These are phyloP conservation scores for Sugiyamaella xylanicola DNA, from an alignment of 1,139 yeast genomes.

Conservation along the genomic window DNA sequence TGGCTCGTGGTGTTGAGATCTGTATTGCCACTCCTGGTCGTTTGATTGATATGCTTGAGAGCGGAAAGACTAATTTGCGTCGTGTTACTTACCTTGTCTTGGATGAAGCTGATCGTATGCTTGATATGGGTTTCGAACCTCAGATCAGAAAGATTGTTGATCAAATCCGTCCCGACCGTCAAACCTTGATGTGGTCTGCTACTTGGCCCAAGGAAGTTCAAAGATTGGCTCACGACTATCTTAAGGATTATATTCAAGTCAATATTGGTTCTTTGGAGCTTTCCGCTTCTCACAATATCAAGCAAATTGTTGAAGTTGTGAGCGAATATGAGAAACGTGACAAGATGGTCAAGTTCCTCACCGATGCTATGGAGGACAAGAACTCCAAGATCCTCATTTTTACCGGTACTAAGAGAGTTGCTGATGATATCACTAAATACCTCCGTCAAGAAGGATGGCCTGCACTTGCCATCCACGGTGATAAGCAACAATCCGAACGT, in stretches of 20 bases:
- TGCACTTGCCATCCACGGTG: slow-evolving; percentile 98
- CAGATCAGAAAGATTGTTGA: slow-evolving; percentile 93
- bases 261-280: slow-evolving; percentile 94
- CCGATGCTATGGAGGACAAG: slow-evolving; percentile 75
- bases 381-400: slow-evolving; percentile 81
- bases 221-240: slow-evolving; percentile 85
- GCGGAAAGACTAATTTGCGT: slow-evolving; percentile 90
- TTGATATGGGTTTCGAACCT: slow-evolving; percentile 98
- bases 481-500: slow-evolving; percentile 95
- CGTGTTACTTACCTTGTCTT: slow-evolving; percentile 96
- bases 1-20: slow-evolving; percentile 93
- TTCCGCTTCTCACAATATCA: slow-evolving; percentile 94
- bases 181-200: slow-evolving; percentile 99
- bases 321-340: slow-evolving; percentile 94
- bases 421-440: slow-evolving; percentile 91
- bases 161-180: slow-evolving; percentile 96
- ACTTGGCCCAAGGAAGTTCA: slow-evolving; percentile 99
- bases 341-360: slow-evolving; percentile 80
- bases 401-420: slow-evolving; percentile 94
- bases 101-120: slow-evolving; percentile 88
- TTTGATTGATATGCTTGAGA: slow-evolving; percentile 94
- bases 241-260: slow-evolving; percentile 92
- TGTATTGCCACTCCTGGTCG: slow-evolving; percentile 98
- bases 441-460: slow-evolving; percentile 99
- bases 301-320: slow-evolving; percentile 88